Evolutionary conservation across 208 protist species (phyloP).

Genomic region (Tritrichomonas foetus): DNA sequence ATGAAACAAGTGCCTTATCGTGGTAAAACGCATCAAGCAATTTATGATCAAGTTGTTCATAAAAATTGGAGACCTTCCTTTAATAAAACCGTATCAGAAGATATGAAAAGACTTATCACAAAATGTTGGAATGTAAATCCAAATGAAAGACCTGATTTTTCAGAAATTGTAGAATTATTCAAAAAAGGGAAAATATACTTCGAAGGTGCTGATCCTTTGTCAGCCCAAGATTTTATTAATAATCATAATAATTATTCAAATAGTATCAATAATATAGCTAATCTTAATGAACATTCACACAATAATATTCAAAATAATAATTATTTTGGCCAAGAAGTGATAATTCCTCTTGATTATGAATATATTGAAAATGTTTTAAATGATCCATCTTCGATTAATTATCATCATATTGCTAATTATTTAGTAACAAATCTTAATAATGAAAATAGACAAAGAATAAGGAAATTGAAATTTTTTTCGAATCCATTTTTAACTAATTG

Average conservation of each 20-base stretch:
- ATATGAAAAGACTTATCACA: background rate
- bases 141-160: constrained; percentile 24
- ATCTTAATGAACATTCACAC: no score
- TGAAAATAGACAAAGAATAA: background rate
- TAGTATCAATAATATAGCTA: background rate
- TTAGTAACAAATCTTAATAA: background rate
- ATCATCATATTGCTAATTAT: background rate
- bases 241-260: background rate
- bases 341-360: background rate
- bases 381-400: background rate
- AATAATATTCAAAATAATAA: background rate
- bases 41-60: background rate
- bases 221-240: background rate
- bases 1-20: background rate
- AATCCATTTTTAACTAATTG: background rate
- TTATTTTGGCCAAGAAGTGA: background rate
- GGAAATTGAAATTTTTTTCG: background rate
- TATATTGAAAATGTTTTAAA: background rate
- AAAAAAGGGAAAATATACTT: background rate
- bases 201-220: background rate
- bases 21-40: background rate
- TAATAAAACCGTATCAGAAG: background rate
- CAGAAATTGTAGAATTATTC: background rate
- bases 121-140: background rate
- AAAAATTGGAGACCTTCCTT: background rate